These are phyloP conservation scores for Macrocybe gigantea DNA, from an alignment of 768 basidiomycete genomes.

Conservation along the genomic window DNA sequence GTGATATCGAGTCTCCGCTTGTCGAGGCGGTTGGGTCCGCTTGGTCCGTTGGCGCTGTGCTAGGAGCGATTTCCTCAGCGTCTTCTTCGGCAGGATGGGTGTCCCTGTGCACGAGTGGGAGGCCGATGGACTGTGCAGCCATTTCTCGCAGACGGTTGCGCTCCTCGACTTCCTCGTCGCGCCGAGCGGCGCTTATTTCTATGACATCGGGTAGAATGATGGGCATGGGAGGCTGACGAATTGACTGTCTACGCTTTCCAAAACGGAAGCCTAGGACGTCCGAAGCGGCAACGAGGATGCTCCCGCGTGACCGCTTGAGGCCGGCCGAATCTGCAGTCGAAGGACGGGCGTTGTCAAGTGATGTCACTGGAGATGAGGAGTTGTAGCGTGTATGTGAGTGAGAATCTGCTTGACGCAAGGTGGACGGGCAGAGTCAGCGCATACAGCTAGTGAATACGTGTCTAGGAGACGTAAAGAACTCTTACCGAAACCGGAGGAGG, in stretches of 20 bases:
- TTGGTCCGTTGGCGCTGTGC: slow-evolving; percentile 9
- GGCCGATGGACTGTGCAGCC: slow-evolving; percentile 73
- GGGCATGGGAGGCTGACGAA: slow-evolving; percentile 29
- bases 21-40: not conserved
- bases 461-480: not conserved
- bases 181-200: slow-evolving; percentile 53
- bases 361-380: slow-evolving; percentile 11
- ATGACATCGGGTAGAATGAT: slow-evolving; percentile 64
- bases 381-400: slow-evolving; percentile 19
- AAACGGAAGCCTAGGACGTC: slow-evolving; percentile 46
- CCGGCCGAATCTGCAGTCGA: slow-evolving; percentile 16
- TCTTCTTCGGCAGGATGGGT: slow-evolving; percentile 34
- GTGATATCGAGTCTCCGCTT: slow-evolving; percentile 5
- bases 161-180: slow-evolving; percentile 65
- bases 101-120: slow-evolving; percentile 44
- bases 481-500: slow-evolving; percentile 15
- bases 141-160: slow-evolving; percentile 69
- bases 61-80: slow-evolving; percentile 19
- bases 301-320: slow-evolving; percentile 31
- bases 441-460: slow-evolving; percentile 1
- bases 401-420: slow-evolving; percentile 1
- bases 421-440: slow-evolving; percentile 2
- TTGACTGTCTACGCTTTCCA: slow-evolving; percentile 36
- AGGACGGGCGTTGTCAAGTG: slow-evolving; percentile 13
- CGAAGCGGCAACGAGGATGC: slow-evolving; percentile 47